phyloP scores from a whole-genome alignment of 2,329 filamentous ascomycete genomes.

The Fusarium tanahbumbuense region DNA sequence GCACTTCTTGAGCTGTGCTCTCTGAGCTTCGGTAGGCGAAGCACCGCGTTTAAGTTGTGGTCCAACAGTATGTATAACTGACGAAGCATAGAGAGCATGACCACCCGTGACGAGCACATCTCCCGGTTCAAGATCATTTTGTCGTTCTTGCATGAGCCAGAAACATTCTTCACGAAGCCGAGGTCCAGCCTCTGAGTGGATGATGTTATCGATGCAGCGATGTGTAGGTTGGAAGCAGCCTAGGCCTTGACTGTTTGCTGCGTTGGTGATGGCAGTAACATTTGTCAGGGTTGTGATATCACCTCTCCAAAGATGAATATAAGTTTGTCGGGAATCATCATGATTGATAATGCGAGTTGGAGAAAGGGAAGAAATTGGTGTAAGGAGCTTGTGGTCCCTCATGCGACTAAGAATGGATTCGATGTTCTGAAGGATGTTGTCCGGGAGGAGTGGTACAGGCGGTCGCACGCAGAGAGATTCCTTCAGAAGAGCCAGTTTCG shows the following conservation, averaged over 20 bases:
- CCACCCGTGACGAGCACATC: conserved; percentile 28
- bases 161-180: conserved; percentile 36
- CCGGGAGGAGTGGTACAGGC: conserved; percentile 18
- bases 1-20: conserved; percentile 15
- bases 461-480: conserved; percentile 31
- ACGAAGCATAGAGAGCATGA: conserved; percentile 14
- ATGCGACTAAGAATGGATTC: conserved; percentile 18
- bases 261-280: conserved; percentile 40
- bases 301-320: conserved; percentile 32
- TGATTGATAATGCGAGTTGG: not conserved
- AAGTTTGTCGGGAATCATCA: not conserved
- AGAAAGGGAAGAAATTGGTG: too few relatives aligned
- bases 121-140: conserved; percentile 12
- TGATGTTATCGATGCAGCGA: conserved; percentile 43
- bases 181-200: conserved; percentile 38
- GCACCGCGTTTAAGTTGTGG: conserved; percentile 22
- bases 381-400: conserved; percentile 19
- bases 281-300: conserved; percentile 36
- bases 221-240: conserved; percentile 43
- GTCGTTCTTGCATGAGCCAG: conserved; percentile 13
- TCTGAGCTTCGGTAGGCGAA: not conserved
- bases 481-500: conserved; percentile 23
- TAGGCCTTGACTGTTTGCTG: conserved; percentile 35
- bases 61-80: conserved; percentile 37
- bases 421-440: conserved; percentile 14